Evolutionary conservation across 805 yeast species (phyloP).

Genomic region (Metschnikowia baotianmanensis): DNA sequence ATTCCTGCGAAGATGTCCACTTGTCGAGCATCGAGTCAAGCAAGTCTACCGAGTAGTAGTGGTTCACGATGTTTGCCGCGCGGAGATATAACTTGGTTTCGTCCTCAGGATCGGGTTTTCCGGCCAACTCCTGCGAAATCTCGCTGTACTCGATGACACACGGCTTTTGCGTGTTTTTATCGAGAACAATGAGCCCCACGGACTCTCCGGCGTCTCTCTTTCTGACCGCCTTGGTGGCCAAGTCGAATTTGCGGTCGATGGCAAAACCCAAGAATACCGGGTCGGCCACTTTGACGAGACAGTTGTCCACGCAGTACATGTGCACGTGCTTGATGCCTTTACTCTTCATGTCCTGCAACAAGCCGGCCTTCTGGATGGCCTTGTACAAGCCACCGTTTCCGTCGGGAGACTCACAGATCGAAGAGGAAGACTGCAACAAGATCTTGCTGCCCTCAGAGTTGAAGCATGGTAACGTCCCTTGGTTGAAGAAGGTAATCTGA

Average conservation of each 20-base stretch:
- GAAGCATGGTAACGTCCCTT: constrained; percentile 93
- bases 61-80: constrained; percentile 97
- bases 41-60: constrained; percentile 84
- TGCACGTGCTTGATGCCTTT: constrained; percentile 86
- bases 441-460: constrained; percentile 66
- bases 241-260: constrained; percentile 57
- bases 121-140: constrained; percentile 71
- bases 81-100: constrained; percentile 59
- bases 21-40: constrained; percentile 54
- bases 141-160: constrained; percentile 96
- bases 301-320: constrained; percentile 96
- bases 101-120: constrained; percentile 57
- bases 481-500: constrained; percentile 82
- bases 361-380: constrained; percentile 64
- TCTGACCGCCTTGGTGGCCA: constrained; percentile 94
- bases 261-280: constrained; percentile 89
- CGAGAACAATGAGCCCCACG: constrained; percentile 87
- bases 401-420: constrained; percentile 85
- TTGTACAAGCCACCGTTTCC: constrained; percentile 97
- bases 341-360: constrained; percentile 62
- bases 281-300: constrained; percentile 88
- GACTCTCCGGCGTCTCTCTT: constrained; percentile 84
- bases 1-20: constrained; percentile 66
- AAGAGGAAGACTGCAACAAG: constrained; percentile 52
- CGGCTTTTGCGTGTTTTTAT: constrained; percentile 55